Evolutionary conservation across 2,329 filamentous ascomycete species (phyloP).

Genomic region (Lachnellula arida): DNA sequence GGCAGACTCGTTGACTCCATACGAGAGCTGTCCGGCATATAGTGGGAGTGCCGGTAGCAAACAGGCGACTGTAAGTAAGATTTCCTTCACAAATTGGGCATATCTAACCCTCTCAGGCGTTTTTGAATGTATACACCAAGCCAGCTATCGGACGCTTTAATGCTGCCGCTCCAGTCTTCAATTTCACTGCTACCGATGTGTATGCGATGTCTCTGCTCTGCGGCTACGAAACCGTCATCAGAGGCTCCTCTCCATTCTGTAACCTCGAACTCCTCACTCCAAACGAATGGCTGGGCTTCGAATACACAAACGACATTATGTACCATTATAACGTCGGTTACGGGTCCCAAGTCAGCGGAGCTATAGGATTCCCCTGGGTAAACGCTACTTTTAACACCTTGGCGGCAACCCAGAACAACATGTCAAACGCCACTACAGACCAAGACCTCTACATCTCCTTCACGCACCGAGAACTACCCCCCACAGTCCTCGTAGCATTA

Average conservation of each 20-base stretch:
- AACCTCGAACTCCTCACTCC: conserved; percentile 39
- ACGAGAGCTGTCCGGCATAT: conserved; percentile 48
- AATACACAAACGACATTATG: conserved; percentile 46
- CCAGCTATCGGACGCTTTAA: conserved; percentile 46
- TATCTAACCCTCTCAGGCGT: conserved; percentile 27
- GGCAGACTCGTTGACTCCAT: conserved; percentile 50
- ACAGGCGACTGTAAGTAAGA: conserved; percentile 35
- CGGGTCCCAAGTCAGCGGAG: conserved; percentile 41
- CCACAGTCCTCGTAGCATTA: conserved; percentile 48
- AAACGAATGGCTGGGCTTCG: conserved; percentile 45
- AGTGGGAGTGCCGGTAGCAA: conserved; percentile 44
- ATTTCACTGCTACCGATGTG: conserved; percentile 48
- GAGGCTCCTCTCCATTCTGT: conserved; percentile 44
- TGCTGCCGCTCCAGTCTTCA: conserved; percentile 42
- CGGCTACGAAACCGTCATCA: conserved; percentile 47
- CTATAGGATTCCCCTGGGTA: conserved; percentile 48
- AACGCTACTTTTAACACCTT: conserved; percentile 44
- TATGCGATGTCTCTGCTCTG: conserved; percentile 47
- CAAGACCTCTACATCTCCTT: conserved; percentile 52
- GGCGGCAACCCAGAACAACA: conserved; percentile 27
- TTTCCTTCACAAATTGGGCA: background rate
- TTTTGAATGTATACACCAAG: conserved; percentile 42
- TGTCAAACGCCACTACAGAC: conserved; percentile 28
- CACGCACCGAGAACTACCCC: conserved; percentile 50
- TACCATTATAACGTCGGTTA: conserved; percentile 51